A percentile compares a stretch with the other conserved stretches of the same genome.
These are phyloP conservation scores for Trypanosoma scelopori DNA, from an alignment of 208 protist species.

Conservation along the genomic window DNA sequence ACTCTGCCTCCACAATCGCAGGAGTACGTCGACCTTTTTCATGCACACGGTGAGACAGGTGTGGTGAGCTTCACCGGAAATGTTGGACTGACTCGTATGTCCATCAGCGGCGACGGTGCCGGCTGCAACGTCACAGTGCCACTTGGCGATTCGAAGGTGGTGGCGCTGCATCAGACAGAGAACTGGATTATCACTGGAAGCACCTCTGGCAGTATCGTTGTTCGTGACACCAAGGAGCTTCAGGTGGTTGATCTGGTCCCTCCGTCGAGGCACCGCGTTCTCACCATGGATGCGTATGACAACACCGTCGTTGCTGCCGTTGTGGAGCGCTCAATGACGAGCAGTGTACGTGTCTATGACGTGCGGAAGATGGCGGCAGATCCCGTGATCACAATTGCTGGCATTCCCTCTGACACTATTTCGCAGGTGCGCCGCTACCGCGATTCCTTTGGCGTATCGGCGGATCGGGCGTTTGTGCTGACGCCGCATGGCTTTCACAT, in stretches of 20 bases:
- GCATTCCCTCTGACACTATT: constrained; percentile 70
- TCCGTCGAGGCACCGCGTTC: constrained; percentile 61
- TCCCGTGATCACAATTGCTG: constrained; percentile 51
- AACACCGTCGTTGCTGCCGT: constrained; percentile 76
- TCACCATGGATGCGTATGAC: constrained; percentile 77
- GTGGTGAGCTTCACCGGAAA: constrained; percentile 84
- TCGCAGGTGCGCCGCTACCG: constrained; percentile 74
- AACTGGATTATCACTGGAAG: constrained; percentile 74
- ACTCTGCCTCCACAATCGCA: constrained; percentile 61
- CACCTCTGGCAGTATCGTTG: constrained; percentile 54
- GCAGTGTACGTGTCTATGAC: constrained; percentile 83
- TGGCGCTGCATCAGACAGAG: constrained; percentile 60
- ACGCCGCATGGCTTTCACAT: constrained; percentile 78
- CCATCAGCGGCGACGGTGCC: constrained; percentile 41
- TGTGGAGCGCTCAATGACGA: constrained; percentile 63
- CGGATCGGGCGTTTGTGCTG: constrained; percentile 68
- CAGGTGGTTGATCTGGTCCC: constrained; percentile 40
- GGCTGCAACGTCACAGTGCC: constrained; percentile 53
- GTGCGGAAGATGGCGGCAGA: constrained; percentile 61
- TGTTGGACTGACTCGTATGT: constrained; percentile 71
- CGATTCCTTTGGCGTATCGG: constrained; percentile 55
- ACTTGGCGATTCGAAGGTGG: constrained; percentile 51
- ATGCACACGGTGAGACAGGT: constrained; percentile 55
- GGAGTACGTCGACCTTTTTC: constrained; percentile 83
- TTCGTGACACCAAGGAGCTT: constrained; percentile 54